Percentiles rank a stretch among this genome's conserved stretches.
Conservation (phyloP, 257 asterid genomes). For the Capsicum rhomboideum region DNA sequence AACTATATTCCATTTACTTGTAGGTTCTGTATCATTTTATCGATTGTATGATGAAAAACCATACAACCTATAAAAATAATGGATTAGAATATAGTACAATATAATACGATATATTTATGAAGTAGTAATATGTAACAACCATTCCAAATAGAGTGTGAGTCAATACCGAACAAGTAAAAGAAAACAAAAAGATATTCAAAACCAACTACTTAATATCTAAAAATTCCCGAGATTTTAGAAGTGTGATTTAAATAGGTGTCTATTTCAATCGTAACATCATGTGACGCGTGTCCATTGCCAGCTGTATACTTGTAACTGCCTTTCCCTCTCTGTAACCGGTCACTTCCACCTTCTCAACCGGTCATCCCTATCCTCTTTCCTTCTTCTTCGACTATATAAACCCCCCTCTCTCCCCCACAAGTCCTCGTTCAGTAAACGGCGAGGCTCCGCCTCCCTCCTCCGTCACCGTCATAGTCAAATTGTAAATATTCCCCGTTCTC, state of each 20-base stretch:
- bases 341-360: slow-evolving; percentile 30
- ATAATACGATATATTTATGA: no score
- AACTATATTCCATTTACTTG: no score
- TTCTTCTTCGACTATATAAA: slow-evolving; percentile 16
- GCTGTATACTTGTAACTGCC: slow-evolving; percentile 62
- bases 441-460: slow-evolving; percentile 60
- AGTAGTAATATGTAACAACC: no score
- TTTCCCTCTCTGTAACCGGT: slow-evolving; percentile 21
- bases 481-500: not conserved
- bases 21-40: no score
- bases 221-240: slow-evolving; percentile 19
- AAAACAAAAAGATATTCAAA: not conserved
- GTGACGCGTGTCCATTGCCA: slow-evolving; percentile 66
- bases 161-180: no score
- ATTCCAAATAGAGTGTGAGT: no score
- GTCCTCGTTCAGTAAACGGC: slow-evolving; percentile 22
- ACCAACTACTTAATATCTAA: not conserved
- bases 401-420: not conserved
- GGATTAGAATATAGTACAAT: no score
- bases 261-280: not conserved
- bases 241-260: slow-evolving; percentile 32
- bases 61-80: no score
- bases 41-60: no score
- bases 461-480: not conserved
- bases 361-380: slow-evolving; percentile 40